Conservation (phyloP, 2,329 filamentous ascomycete genomes). For the Biscogniauxia marginata region DNA sequence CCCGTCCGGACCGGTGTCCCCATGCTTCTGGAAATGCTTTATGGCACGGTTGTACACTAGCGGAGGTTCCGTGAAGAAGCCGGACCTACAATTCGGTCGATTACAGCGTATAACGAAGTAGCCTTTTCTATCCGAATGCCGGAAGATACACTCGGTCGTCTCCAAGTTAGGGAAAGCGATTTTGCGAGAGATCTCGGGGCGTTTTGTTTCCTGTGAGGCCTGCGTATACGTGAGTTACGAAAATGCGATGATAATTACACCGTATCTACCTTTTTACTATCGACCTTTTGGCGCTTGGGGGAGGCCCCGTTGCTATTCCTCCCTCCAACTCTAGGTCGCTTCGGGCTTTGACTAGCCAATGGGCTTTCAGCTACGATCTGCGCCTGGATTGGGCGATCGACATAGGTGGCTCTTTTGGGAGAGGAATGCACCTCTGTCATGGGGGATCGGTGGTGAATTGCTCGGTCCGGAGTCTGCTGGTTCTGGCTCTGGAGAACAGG, state of each 20-base stretch:
- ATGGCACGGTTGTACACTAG: constrained; percentile 29
- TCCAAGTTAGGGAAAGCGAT: constrained; percentile 29
- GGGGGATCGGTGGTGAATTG: constrained; percentile 6
- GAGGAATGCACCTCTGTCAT: constrained; percentile 11
- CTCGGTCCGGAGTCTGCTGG: constrained; percentile 1
- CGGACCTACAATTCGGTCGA: constrained; percentile 16
- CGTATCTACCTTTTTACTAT: constrained; percentile 18
- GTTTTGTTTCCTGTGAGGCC: constrained; percentile 5
- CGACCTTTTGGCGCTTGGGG: constrained; percentile 20
- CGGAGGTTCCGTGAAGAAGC: constrained; percentile 27
- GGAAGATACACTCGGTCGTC: constrained; percentile 30
- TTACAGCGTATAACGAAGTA: constrained; percentile 31
- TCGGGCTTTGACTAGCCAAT: constrained; percentile 5
- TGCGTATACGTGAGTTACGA: constrained; percentile 9
- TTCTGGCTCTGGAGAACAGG: constrained; percentile 1
- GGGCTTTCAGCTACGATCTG: constrained; percentile 17
- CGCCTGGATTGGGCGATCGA: constrained; percentile 18
- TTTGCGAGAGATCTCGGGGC: constrained; percentile 20
- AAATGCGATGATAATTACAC: background rate
- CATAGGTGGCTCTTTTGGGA: constrained; percentile 2
- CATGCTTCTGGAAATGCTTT: constrained; percentile 30
- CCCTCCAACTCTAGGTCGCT: constrained; percentile 13
- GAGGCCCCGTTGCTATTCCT: constrained; percentile 4
- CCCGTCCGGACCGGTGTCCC: constrained; percentile 5
- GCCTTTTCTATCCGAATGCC: constrained; percentile 22